Evolutionary conservation across 768 basidiomycete species (phyloP).

Genomic region (Xerocomus potaroensis): DNA sequence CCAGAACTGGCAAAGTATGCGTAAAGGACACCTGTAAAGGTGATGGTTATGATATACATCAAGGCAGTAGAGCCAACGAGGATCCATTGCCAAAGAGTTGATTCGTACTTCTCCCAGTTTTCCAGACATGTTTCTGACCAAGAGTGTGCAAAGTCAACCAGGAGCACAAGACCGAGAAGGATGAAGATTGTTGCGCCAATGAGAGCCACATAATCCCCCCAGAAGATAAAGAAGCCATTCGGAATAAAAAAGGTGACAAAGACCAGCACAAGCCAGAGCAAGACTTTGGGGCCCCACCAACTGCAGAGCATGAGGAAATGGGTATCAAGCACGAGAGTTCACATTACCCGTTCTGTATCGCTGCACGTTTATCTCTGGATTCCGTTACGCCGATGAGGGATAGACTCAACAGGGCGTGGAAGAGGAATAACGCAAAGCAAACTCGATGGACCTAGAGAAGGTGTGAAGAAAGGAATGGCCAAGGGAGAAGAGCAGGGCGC

Average conservation of each 20-base stretch:
- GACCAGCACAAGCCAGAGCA: conserved; percentile 82
- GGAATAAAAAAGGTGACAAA: conserved; percentile 90
- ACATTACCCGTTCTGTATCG: conserved; percentile 91
- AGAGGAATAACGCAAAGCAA: conserved; percentile 89
- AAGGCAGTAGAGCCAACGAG: conserved; percentile 89
- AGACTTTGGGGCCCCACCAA: conserved; percentile 98
- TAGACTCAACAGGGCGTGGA: conserved; percentile 78
- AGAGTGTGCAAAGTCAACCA: conserved; percentile 97
- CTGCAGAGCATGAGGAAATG: conserved; percentile 38
- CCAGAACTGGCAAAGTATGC: conserved; percentile 85
- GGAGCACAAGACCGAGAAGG: conserved; percentile 91
- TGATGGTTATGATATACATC: conserved; percentile 81
- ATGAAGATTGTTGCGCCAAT: conserved; percentile 95
- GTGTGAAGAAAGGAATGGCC: conserved; percentile 3
- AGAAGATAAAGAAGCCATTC: conserved; percentile 96
- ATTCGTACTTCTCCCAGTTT: conserved; percentile 87
- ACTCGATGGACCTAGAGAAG: conserved; percentile 78
- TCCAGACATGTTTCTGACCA: conserved; percentile 98
- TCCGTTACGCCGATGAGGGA: conserved; percentile 83
- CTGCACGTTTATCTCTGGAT: conserved; percentile 88
- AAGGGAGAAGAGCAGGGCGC: conserved; percentile 26
- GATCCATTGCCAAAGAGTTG: conserved; percentile 94
- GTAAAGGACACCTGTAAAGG: conserved; percentile 85
- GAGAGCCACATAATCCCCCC: conserved; percentile 90
- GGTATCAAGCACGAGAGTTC: not conserved